Conservation (phyloP, 169 alveolate species). For the Amoebophrya sp. region DNA sequence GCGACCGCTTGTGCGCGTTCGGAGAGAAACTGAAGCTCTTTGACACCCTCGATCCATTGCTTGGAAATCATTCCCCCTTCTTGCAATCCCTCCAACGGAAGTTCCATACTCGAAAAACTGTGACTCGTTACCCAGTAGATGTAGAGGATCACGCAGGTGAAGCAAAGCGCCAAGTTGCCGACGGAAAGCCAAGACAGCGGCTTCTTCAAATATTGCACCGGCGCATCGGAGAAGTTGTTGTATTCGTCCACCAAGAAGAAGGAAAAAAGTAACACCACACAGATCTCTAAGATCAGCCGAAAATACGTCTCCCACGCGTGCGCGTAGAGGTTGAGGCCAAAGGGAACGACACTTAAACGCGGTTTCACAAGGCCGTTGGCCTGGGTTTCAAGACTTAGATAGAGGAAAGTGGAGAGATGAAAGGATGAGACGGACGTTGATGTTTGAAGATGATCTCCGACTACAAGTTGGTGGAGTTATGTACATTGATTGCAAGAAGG, state of each 20-base stretch:
- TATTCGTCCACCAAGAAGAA: neutral
- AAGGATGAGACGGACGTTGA: too few relatives aligned
- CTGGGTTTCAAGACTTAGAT: too few relatives aligned
- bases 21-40: neutral
- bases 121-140: neutral
- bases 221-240: constrained; percentile 7
- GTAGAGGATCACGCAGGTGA: neutral
- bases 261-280: neutral
- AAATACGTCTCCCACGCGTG: neutral
- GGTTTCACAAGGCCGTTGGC: neutral
- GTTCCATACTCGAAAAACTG: neutral
- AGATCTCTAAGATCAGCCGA: neutral
- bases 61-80: neutral
- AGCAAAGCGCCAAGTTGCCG: neutral
- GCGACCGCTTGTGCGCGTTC: constrained; percentile 13
- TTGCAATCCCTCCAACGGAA: neutral
- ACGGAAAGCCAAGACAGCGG: neutral
- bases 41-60: neutral
- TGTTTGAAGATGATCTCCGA: too few relatives aligned
- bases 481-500: too few relatives aligned
- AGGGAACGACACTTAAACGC: neutral
- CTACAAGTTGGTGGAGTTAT: too few relatives aligned
- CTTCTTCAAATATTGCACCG: neutral
- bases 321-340: neutral
- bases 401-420: too few relatives aligned